Evolutionary conservation across 1,284 basidiomycete species (phyloP), one percentile per base, ranked within the genome.

Genomic region (Trichosporon faecale): DNA sequence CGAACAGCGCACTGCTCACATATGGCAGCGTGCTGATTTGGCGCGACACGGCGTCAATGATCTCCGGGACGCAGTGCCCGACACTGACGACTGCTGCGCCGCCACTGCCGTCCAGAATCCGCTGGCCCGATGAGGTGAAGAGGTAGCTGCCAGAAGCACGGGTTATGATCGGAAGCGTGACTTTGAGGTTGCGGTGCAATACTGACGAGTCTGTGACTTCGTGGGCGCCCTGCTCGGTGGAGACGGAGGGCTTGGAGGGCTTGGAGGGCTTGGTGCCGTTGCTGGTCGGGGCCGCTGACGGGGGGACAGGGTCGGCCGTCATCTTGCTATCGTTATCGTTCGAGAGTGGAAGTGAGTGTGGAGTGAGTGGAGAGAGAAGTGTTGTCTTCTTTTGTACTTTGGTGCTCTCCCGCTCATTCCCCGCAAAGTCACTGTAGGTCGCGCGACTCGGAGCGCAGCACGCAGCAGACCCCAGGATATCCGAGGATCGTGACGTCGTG

Each of bases 51-150:
- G 75, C 80, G 23, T 65, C 27, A 31, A 77, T 69, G 52, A 80
- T 76, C 40, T 86, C 87, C 7, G 89, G 89, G 77, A 94, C 89
- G 12, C 86, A 88, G 74, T 89, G 89, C 1, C 93, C 93, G 63
- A 95, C 82, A 76, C 90, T 92, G 4, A 89, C 84, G 46, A 95
- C 93, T 9, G 93, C 92, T 4, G 93, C 92, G 37, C 93, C 93
- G 57, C 92, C 93, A 14, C 74, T 73, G 6, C 72, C 77, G 68
- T 79, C 78, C 37, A 79, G 75, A 5, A 79, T 65, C 25, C 68
- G 72, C 7, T 23, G 18, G 0, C 75, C 76, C 35, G 73, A 68
- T n/a, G 70, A 55, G 16, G 70, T 68, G 68, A 76, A 76, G 14
- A 79, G 73, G 68, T 76, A 78, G 64, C 67, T 68, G 21, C 78